Evolutionary conservation across 2,329 filamentous ascomycete genomes (phyloP).

Genomic region (Dactylellina haptotyla): DNA sequence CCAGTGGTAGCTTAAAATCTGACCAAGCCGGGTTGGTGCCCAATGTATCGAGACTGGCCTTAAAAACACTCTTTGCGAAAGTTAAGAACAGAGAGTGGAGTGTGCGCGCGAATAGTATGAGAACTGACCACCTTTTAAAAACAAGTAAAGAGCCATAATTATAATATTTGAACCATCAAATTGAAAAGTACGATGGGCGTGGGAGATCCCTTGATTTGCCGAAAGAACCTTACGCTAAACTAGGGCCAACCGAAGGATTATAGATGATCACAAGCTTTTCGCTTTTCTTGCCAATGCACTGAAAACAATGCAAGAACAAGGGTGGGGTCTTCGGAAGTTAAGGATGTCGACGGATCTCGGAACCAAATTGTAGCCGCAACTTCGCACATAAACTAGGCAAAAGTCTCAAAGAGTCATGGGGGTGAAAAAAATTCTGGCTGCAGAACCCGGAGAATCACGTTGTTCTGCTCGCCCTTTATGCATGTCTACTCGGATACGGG

Average conservation of each 20-base stretch:
- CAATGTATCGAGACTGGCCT: too few species aligned
- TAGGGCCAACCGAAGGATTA: background rate
- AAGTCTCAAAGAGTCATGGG: constrained; percentile 10
- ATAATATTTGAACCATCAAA: too few species aligned
- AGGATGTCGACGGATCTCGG: constrained; percentile 54
- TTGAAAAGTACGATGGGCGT: too few species aligned
- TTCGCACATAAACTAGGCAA: background rate
- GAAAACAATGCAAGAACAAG: background rate
- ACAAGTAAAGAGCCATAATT: too few species aligned
- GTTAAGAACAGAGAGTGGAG: too few species aligned
- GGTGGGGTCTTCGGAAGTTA: constrained; percentile 33
- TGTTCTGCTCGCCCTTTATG: background rate
- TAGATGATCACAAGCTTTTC: constrained; percentile 46
- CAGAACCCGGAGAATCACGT: constrained; percentile 22
- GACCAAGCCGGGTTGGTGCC: too few species aligned
- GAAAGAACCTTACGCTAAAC: constrained; percentile 34
- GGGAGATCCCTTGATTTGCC: constrained; percentile 42
- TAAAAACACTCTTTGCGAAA: too few species aligned
- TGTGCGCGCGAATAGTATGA: too few species aligned
- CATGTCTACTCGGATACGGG: constrained; percentile 7
- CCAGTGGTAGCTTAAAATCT: too few species aligned
- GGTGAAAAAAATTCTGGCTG: background rate
- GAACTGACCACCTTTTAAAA: too few species aligned
- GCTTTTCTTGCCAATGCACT: constrained; percentile 16
- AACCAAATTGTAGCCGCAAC: constrained; percentile 31